phyloP scores from a whole-genome alignment of 1,284 basidiomycete species.

The Microbotryum silenes-acaulis region DNA sequence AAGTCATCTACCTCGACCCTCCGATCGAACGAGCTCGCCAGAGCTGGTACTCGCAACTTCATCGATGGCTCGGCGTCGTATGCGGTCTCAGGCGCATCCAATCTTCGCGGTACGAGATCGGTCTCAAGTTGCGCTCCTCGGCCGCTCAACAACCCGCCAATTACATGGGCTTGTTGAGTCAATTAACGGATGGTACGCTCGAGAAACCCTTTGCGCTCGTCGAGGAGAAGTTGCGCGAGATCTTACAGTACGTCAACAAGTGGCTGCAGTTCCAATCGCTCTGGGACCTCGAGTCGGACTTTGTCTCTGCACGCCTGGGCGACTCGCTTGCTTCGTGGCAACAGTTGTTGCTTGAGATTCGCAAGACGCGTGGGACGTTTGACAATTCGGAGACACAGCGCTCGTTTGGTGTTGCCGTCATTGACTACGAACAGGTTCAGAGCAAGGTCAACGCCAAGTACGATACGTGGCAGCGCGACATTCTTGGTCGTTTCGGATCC shows the following conservation, averaged over 20 bases:
- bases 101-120: constrained; percentile 92
- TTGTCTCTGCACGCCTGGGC: constrained; percentile 87
- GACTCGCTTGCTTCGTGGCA: constrained; percentile 91
- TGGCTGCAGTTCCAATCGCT: constrained; percentile 99
- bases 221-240: constrained; percentile 75
- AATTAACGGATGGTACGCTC: constrained; percentile 65
- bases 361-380: constrained; percentile 89
- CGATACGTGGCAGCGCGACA: constrained; percentile 93
- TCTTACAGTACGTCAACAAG: constrained; percentile 85
- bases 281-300: constrained; percentile 96
- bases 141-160: constrained; percentile 55
- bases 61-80: constrained; percentile 83
- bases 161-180: constrained; percentile 49
- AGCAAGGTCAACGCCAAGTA: constrained; percentile 96
- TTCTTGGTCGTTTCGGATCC: constrained; percentile 80
- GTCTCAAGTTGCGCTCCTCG: constrained; percentile 69
- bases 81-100: constrained; percentile 81
- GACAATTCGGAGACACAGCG: constrained; percentile 92
- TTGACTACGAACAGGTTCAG: constrained; percentile 98
- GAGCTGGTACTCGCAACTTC: constrained; percentile 83
- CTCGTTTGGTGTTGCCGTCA: constrained; percentile 82
- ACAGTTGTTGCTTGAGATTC: constrained; percentile 86
- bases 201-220: constrained; percentile 77
- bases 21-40: constrained; percentile 90
- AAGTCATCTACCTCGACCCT: constrained; percentile 96